phyloP scores from a whole-genome alignment of 2,329 filamentous ascomycete species.

The Colletotrichum sp. region DNA sequence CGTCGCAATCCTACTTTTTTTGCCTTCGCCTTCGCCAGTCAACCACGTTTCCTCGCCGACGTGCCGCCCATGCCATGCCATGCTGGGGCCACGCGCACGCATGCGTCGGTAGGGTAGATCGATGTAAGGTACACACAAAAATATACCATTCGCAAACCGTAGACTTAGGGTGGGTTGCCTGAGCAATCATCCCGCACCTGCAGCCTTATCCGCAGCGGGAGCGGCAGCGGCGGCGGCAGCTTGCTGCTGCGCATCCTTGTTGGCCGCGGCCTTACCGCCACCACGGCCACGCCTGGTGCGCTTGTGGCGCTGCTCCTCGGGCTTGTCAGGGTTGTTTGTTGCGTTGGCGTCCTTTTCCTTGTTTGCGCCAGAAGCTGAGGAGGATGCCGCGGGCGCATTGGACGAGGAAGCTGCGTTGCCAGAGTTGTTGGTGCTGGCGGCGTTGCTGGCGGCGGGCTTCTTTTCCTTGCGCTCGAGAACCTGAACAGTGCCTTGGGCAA shows the following conservation, averaged over 20 bases:
- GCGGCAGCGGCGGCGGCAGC: not conserved
- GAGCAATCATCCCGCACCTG: slow-evolving; percentile 19
- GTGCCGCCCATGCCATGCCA: not conserved
- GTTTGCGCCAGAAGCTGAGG: not conserved
- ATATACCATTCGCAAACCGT: not conserved
- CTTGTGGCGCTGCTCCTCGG: slow-evolving; percentile 24
- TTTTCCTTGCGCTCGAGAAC: slow-evolving; percentile 82
- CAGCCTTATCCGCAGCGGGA: not conserved
- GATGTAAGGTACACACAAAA: not conserved
- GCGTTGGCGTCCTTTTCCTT: slow-evolving; percentile 7
- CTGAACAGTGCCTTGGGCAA: slow-evolving; percentile 86
- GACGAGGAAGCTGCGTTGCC: not conserved
- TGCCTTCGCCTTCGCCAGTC: not conserved
- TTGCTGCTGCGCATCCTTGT: slow-evolving; percentile 11
- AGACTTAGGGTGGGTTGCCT: not conserved
- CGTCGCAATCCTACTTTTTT: not conserved
- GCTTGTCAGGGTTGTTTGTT: slow-evolving; percentile 20
- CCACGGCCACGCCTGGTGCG: slow-evolving; percentile 30
- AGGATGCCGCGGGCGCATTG: not conserved
- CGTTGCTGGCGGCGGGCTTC: slow-evolving; percentile 36
- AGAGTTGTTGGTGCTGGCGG: slow-evolving; percentile 18
- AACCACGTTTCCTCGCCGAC: not conserved
- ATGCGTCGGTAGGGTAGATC: not conserved
- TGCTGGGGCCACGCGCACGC: not conserved
- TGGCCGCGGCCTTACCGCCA: slow-evolving; percentile 20